Conservation (phyloP, 2,329 filamentous ascomycete genomes). For the Periconia sp. region DNA sequence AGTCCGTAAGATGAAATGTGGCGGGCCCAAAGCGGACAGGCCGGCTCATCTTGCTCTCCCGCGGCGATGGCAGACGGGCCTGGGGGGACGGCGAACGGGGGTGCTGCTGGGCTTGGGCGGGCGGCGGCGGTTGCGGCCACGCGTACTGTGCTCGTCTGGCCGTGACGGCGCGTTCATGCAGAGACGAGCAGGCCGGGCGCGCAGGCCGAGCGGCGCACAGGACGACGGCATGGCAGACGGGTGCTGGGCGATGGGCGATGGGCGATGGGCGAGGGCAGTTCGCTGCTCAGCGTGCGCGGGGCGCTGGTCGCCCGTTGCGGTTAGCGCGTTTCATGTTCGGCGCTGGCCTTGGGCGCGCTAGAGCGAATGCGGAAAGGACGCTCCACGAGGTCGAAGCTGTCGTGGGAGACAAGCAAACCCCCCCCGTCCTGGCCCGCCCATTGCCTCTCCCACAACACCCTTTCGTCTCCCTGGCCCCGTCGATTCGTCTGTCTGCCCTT, state of each 20-base stretch:
- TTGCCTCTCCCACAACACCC: neutral
- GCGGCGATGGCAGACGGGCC: neutral
- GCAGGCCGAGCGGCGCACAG: too few relatives aligned
- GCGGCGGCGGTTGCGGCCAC: too few relatives aligned
- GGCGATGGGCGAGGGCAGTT: neutral
- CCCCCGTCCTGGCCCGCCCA: neutral
- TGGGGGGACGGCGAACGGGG: too few relatives aligned
- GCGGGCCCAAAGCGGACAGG: constrained; percentile 7
- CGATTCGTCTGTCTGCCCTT: too few relatives aligned
- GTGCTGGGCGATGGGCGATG: too few relatives aligned
- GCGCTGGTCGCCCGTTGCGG: constrained; percentile 9
- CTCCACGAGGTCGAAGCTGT: constrained; percentile 2
- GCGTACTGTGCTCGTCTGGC: too few relatives aligned
- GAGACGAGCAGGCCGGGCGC: too few relatives aligned
- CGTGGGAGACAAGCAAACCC: neutral
- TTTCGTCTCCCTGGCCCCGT: constrained; percentile 1
- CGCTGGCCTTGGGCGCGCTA: constrained; percentile 9
- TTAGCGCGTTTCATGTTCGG: constrained; percentile 22
- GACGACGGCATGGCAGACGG: too few relatives aligned
- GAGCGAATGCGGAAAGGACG: constrained; percentile 11
- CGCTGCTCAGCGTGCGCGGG: neutral
- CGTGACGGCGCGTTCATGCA: too few relatives aligned
- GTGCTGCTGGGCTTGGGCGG: too few relatives aligned
- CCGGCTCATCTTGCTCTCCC: constrained; percentile 8
- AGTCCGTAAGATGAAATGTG: constrained; percentile 4